These are phyloP conservation scores for Penicillium sp. DNA, from an alignment of 2,329 filamentous ascomycete species.

Conservation along the genomic window DNA sequence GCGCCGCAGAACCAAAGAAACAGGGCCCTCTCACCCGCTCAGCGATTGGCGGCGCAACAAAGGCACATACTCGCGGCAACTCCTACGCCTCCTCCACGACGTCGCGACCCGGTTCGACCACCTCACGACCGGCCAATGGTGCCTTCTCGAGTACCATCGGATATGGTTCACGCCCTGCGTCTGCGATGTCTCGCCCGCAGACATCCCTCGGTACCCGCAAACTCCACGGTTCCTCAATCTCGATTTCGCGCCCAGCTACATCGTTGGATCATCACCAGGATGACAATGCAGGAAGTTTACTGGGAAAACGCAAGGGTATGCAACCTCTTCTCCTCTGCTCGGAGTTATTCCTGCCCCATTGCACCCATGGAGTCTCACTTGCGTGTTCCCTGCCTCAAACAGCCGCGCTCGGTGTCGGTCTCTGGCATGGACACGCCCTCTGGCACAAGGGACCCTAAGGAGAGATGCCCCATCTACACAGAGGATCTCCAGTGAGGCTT, in stretches of 20 bases:
- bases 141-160: constrained; percentile 62
- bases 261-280: constrained; percentile 46
- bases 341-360: constrained; percentile 11
- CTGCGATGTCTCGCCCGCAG: constrained; percentile 51
- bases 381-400: neutral
- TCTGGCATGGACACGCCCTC: neutral
- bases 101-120: constrained; percentile 44
- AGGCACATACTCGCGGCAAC: constrained; percentile 43
- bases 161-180: constrained; percentile 51
- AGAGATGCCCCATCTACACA: neutral
- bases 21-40: constrained; percentile 28
- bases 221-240: constrained; percentile 46
- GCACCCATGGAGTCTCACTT: constrained; percentile 8
- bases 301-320: constrained; percentile 57
- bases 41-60: constrained; percentile 44
- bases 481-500: constrained; percentile 7
- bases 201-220: constrained; percentile 55
- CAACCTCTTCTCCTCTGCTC: constrained; percentile 31
- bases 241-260: constrained; percentile 44
- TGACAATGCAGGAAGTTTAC: constrained; percentile 38
- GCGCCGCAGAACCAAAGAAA: constrained; percentile 48
- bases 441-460: neutral
- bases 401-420: neutral
- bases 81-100: constrained; percentile 39
- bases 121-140: constrained; percentile 48